phyloP scores from a whole-genome alignment of 2,329 filamentous ascomycete species.

The Stagonosporopsis tanaceti region DNA sequence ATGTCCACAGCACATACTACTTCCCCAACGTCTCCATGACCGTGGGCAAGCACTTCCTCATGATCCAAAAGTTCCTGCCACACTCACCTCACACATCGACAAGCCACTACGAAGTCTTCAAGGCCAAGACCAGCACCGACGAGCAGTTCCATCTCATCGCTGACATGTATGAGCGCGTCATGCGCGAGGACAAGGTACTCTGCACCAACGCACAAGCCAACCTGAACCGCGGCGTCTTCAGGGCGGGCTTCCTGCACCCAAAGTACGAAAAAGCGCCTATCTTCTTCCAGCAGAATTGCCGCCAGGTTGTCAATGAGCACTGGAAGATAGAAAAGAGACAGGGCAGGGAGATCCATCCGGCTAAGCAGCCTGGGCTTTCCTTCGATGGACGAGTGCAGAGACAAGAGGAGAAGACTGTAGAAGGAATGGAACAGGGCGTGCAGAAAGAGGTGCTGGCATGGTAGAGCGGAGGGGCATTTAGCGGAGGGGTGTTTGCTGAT shows the following conservation, averaged over 20 bases:
- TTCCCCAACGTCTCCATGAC: constrained; percentile 37
- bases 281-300: constrained; percentile 61
- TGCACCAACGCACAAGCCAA: constrained; percentile 67
- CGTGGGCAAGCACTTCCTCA: constrained; percentile 61
- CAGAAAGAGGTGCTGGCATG: constrained; percentile 32
- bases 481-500: no score
- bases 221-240: constrained; percentile 66
- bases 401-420: constrained; percentile 22
- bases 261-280: constrained; percentile 65
- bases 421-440: constrained; percentile 10
- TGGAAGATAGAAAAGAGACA: constrained; percentile 27
- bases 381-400: constrained; percentile 23
- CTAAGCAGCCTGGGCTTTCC: constrained; percentile 59
- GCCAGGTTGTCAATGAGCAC: constrained; percentile 53
- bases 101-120: constrained; percentile 69
- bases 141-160: constrained; percentile 65
- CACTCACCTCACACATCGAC: constrained; percentile 56
- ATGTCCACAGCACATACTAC: constrained; percentile 39
- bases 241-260: constrained; percentile 68
- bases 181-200: constrained; percentile 70
- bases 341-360: constrained; percentile 30
- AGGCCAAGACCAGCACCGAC: constrained; percentile 65
- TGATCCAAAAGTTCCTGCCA: constrained; percentile 68
- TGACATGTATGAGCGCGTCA: constrained; percentile 68
- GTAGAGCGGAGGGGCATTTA: constrained; percentile 7